A percentile compares a stretch with the other conserved stretches of the same genome.
Conservation (phyloP, 441 rosid genomes). For the Aquilaria agallochum region DNA sequence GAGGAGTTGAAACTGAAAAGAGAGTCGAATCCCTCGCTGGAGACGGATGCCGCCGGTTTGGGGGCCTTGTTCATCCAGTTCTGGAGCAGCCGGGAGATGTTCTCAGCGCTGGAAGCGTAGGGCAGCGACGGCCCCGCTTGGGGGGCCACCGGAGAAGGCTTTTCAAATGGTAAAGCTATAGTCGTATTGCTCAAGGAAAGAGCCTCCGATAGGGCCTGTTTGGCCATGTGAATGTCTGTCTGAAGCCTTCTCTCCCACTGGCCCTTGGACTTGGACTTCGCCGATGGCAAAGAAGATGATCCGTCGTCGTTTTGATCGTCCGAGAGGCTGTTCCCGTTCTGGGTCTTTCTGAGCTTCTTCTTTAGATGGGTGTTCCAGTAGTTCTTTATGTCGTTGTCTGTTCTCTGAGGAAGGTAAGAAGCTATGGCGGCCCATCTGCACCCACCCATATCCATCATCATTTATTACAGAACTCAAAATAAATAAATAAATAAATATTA, state of each 20-base stretch:
- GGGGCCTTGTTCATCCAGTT: slow-evolving; percentile 50
- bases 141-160: slow-evolving; percentile 16
- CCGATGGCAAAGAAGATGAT: slow-evolving; percentile 23
- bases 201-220: slow-evolving; percentile 59
- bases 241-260: slow-evolving; percentile 81
- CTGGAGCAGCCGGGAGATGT: slow-evolving; percentile 61
- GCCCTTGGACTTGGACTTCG: slow-evolving; percentile 39
- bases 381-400: slow-evolving; percentile 67
- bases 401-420: slow-evolving; percentile 67
- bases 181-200: slow-evolving; percentile 35
- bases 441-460: neutral
- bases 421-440: slow-evolving; percentile 80
- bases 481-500: neutral
- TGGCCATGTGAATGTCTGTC: slow-evolving; percentile 63
- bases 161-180: too few relatives aligned
- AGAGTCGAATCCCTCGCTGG: slow-evolving; percentile 33
- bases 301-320: slow-evolving; percentile 27
- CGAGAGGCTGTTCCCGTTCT: slow-evolving; percentile 19
- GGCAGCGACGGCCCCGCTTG: slow-evolving; percentile 10
- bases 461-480: neutral
- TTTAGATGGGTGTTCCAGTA: slow-evolving; percentile 72
- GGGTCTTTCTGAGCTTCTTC: slow-evolving; percentile 52
- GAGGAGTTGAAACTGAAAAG: slow-evolving; percentile 45
- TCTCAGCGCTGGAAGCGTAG: slow-evolving; percentile 48
- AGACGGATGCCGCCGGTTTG: slow-evolving; percentile 27